Percentiles rank a stretch among this genome's conserved stretches.
phyloP scores from a whole-genome alignment of 2,329 filamentous ascomycete species.

The Cladobotryum mycophilum region DNA sequence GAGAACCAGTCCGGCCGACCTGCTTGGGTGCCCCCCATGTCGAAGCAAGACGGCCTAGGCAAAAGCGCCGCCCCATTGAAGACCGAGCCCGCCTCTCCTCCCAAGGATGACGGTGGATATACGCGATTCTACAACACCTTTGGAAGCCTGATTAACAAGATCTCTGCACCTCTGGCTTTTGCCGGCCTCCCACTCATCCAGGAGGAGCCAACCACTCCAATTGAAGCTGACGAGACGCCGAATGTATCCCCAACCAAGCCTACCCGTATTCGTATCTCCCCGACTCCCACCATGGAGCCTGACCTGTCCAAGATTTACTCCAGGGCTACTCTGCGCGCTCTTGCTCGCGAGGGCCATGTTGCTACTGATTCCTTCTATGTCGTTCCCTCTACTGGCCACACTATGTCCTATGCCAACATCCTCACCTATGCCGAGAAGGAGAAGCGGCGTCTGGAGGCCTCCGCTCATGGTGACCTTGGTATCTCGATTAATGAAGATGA shows the following conservation, averaged over 20 bases:
- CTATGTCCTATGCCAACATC: slow-evolving; percentile 88
- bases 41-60: slow-evolving; percentile 20
- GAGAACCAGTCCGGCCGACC: slow-evolving; percentile 47
- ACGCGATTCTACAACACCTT: slow-evolving; percentile 89
- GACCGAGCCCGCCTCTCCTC: slow-evolving; percentile 19
- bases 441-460: slow-evolving; percentile 52
- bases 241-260: slow-evolving; percentile 33
- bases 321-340: slow-evolving; percentile 71
- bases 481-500: slow-evolving; percentile 52
- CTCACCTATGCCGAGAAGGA: slow-evolving; percentile 64
- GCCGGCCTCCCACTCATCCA: slow-evolving; percentile 75
- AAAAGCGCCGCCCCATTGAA: slow-evolving; percentile 20
- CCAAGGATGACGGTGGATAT: slow-evolving; percentile 66
- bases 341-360: slow-evolving; percentile 61
- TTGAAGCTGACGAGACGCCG: slow-evolving; percentile 29
- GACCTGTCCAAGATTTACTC: slow-evolving; percentile 83
- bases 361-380: slow-evolving; percentile 83
- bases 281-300: slow-evolving; percentile 44
- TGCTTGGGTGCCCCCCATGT: slow-evolving; percentile 40
- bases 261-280: slow-evolving; percentile 17
- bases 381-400: slow-evolving; percentile 85
- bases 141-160: slow-evolving; percentile 77
- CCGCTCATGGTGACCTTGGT: slow-evolving; percentile 42
- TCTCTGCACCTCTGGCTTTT: slow-evolving; percentile 88
- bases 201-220: slow-evolving; percentile 35